Base-by-base conservation (phyloP, 225 moss, liverwort and hornwort genomes). In the Pleurozium schreberi region DNA sequence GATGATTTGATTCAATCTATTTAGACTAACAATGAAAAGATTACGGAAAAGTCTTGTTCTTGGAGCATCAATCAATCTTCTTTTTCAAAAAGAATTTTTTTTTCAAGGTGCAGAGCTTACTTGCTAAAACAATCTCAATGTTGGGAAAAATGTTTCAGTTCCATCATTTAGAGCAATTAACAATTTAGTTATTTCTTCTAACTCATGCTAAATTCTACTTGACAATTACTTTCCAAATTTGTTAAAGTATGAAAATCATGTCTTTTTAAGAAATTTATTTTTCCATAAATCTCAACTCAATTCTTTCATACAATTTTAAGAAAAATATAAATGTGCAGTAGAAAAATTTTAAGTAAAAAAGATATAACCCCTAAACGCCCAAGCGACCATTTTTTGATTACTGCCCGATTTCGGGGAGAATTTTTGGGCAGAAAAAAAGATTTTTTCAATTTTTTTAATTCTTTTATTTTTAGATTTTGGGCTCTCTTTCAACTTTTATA, bases 51-150 rank as follows among this genome's bases (percentile, higher is more conserved):
- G 7, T 31, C 47, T 47, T 74, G 7, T 18, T 11, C 18, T 31
- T 0, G 0, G 0, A 6, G 0, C 31, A 74, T 74, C 18, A 74
- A 74, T 4, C 19, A 47, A 3, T 47, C 31, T 47, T 74, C 0
- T 73, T 17, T 17, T 71, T 71, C 10, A 5, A 73, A 28, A 70
- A 5, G 2, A 8, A 15, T 1, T 5, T 16, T 6, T 11, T 6
- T 6, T 11, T 6, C 0, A 45, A 3, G 6, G 9, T 73, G n/a
- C n/a, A 3, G 28, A 10, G 6, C 13, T 45, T 2, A 9, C 3
- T 71, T 10, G 3, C 31, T 49, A 31, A 0, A 49, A 47, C 11
- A 74, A 47, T 18, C 10, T 47, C 19, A 74, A n/a, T n/a, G n/a
- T n/a, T n/a, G n/a, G n/a, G n/a, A n/a, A n/a, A n/a, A n/a, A n/a